Conservation (phyloP, 257 asterid genomes). For the Plantago ovata region DNA sequence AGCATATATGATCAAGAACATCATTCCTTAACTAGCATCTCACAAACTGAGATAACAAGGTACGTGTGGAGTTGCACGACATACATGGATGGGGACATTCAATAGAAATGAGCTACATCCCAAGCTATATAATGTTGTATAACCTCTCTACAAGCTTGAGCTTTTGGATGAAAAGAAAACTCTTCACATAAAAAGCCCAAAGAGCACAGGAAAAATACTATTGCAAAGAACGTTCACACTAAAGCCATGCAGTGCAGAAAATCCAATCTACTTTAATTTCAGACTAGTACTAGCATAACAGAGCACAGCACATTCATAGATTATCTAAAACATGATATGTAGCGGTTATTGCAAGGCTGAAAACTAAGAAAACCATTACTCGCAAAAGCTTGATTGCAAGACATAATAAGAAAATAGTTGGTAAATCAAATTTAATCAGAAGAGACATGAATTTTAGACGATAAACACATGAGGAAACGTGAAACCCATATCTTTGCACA, state of each 20-base stretch:
- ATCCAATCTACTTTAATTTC: neutral
- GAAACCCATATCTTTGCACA: neutral
- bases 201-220: too few relatives aligned
- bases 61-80: neutral
- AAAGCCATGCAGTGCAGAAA: neutral
- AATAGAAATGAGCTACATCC: too few relatives aligned
- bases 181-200: too few relatives aligned
- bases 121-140: too few relatives aligned
- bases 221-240: too few relatives aligned
- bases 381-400: conserved; percentile 1
- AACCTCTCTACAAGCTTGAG: too few relatives aligned
- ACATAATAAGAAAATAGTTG: neutral
- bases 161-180: too few relatives aligned
- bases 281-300: too few relatives aligned
- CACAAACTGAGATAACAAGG: neutral
- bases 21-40: neutral
- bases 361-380: conserved; percentile 1
- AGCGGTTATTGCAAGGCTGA: neutral
- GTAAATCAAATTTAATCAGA: neutral
- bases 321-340: conserved; percentile 4
- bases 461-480: neutral
- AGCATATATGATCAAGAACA: neutral
- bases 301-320: conserved; percentile 10
- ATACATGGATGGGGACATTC: neutral
- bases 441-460: neutral